Base-by-base conservation (phyloP, 2,329 filamentous ascomycete genomes). In the Colletotrichum aenigma region DNA sequence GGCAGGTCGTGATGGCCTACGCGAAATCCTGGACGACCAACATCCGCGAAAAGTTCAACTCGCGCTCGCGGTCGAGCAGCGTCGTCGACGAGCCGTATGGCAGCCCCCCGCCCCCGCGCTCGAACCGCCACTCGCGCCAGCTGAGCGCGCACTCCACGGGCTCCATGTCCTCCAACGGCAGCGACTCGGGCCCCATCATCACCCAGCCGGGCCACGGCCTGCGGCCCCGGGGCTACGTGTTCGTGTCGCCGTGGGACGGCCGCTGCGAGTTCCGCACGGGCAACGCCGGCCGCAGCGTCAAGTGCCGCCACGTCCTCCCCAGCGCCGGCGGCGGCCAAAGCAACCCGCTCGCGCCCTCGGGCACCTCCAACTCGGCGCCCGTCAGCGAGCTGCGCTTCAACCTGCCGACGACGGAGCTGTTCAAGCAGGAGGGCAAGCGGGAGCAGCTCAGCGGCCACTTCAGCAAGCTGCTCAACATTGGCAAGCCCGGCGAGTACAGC, bases 321-420 rank as follows among this genome's bases (percentile, higher is more conserved):
- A 86, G 87, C 6, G 62, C 73, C 43, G 73, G 73, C 60, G 72
- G 72, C 56, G 72, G 68, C 15, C 70, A 73, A 38, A 82, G 83
- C 66, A 79, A 71, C 62, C 76, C 72, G 60, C 70, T 81, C 80
- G 72, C 81, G 84, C 79, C 80, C 55, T 82, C 80, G 75, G 78
- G 70, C 10, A 73, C 73, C 26, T 66, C 75, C 56, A 74, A 66
- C 15, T 79, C 81, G 7, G 86, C 89, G 21, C 76, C 87, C 2
- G 91, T 98, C 30, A 97, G 95, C 83, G 96, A 98, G 84, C 87
- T 98, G 75, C 92, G 96, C 21, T 98, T 98, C 88, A 98, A 98
- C 82, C 90, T 98, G 0, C 96, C 95, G 2, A 91, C 89, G 65
- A 82, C 85, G 18, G 88, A 91, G 36, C 72, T 90, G 4, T 87